phyloP scores from a whole-genome alignment of 2,329 filamentous ascomycete species.

The Xylaria sp. region DNA sequence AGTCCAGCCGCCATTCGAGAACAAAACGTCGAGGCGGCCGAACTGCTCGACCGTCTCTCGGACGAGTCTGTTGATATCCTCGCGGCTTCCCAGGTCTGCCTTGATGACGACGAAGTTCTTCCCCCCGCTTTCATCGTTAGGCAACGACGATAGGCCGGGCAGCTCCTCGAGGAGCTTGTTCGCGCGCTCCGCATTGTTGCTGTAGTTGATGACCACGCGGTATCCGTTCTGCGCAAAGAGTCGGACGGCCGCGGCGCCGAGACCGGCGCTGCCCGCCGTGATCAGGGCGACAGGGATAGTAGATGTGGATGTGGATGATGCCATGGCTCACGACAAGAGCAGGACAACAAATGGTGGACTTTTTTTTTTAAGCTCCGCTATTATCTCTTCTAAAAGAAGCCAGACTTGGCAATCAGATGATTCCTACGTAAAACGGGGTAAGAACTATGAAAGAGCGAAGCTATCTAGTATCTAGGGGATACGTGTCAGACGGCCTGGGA shows the following conservation, averaged over 20 bases:
- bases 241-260: constrained; percentile 74
- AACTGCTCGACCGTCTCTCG: constrained; percentile 67
- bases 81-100: constrained; percentile 71
- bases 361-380: too few species aligned
- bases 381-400: too few species aligned
- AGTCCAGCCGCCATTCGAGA: constrained; percentile 77
- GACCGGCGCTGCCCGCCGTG: constrained; percentile 68
- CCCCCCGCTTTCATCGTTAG: constrained; percentile 1
- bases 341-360: background rate
- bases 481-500: background rate
- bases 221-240: constrained; percentile 75
- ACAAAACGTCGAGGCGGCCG: constrained; percentile 78
- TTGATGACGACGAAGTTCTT: constrained; percentile 62
- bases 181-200: constrained; percentile 68
- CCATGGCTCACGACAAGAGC: background rate
- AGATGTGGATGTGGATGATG: constrained; percentile 34
- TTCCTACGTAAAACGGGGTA: background rate
- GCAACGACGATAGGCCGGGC: constrained; percentile 54
- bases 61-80: constrained; percentile 69
- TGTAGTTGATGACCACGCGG: constrained; percentile 79
- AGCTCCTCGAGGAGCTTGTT: constrained; percentile 67
- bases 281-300: constrained; percentile 55
- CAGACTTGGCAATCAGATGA: background rate
- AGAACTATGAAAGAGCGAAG: background rate
- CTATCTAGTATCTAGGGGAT: background rate